Percentiles rank a stretch among this genome's conserved stretches.
These are phyloP conservation scores for Ustilago xerochloae DNA, from an alignment of 1,284 basidiomycete species.

Conservation along the genomic window DNA sequence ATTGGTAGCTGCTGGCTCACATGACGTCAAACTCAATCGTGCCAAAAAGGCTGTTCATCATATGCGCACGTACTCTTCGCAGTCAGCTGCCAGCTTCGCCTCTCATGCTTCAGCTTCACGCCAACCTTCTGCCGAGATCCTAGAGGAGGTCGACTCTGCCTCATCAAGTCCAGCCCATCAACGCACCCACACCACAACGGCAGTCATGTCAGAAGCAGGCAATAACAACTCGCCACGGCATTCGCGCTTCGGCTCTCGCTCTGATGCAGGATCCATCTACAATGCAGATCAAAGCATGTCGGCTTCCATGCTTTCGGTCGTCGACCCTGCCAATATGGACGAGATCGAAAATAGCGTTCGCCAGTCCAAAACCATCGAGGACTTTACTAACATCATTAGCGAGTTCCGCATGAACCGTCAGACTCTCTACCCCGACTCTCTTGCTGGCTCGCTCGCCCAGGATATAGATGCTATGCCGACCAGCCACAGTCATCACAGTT, in stretches of 20 bases:
- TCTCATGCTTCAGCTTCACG: conserved; percentile 35
- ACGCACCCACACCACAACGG: background rate
- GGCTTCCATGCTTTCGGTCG: conserved; percentile 43
- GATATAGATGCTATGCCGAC: conserved; percentile 7
- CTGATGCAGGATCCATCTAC: conserved; percentile 33
- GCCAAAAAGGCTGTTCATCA: conserved; percentile 41
- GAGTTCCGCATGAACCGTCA: conserved; percentile 59
- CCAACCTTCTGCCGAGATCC: conserved; percentile 28
- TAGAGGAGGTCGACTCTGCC: conserved; percentile 33
- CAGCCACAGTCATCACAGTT: conserved; percentile 32
- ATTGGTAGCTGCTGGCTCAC: conserved; percentile 16
- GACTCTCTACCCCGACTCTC: conserved; percentile 37
- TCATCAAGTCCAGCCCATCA: conserved; percentile 5
- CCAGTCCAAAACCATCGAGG: conserved; percentile 59
- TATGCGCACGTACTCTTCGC: conserved; percentile 40
- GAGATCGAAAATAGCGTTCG: conserved; percentile 57
- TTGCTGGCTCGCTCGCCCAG: conserved; percentile 13
- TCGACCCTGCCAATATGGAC: conserved; percentile 37
- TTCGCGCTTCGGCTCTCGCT: conserved; percentile 28
- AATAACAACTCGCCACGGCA: conserved; percentile 14
- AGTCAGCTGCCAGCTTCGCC: conserved; percentile 36
- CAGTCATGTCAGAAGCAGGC: conserved; percentile 14
- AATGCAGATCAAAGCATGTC: conserved; percentile 28
- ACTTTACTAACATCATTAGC: conserved; percentile 62
- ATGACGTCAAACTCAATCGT: conserved; percentile 24